A percentile compares a stretch with the other conserved stretches of the same genome.
Conservation (phyloP, 2,329 filamentous ascomycete species). For the Clarireedia homoeocarpa region DNA sequence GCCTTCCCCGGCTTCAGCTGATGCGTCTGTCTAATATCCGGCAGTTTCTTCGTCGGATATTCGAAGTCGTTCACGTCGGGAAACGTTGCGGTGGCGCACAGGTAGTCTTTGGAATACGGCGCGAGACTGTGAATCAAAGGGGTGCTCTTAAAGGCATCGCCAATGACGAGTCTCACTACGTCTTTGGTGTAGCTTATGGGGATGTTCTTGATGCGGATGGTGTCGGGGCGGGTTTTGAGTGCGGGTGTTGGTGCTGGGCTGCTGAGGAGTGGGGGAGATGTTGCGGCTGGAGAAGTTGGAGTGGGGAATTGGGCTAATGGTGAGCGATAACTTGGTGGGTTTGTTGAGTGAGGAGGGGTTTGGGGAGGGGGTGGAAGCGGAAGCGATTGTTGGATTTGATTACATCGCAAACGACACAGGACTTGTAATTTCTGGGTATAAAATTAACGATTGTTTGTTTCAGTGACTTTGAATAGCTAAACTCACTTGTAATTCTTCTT, state of each 20-base stretch:
- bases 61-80: not conserved
- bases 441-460: not conserved
- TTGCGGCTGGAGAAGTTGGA: too few species aligned
- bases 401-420: not conserved
- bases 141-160: not conserved
- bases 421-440: not conserved
- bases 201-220: constrained; percentile 4
- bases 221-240: constrained; percentile 4
- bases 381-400: not conserved
- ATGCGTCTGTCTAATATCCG: not conserved
- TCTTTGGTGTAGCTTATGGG: not conserved
- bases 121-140: constrained; percentile 1
- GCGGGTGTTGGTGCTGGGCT: not conserved
- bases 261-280: not conserved
- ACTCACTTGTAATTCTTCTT: not conserved
- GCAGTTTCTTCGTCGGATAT: not conserved
- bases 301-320: not conserved
- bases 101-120: not conserved
- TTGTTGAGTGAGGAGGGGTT: not conserved
- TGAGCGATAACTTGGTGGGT: not conserved
- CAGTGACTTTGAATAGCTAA: not conserved
- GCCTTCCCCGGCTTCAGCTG: not conserved
- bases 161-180: not conserved
- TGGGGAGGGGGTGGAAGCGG: not conserved
- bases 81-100: constrained; percentile 2